Percentiles rank a stretch among this genome's conserved stretches.
Conservation (phyloP, 2,329 filamentous ascomycete genomes). For the Cladosporium sp. region DNA sequence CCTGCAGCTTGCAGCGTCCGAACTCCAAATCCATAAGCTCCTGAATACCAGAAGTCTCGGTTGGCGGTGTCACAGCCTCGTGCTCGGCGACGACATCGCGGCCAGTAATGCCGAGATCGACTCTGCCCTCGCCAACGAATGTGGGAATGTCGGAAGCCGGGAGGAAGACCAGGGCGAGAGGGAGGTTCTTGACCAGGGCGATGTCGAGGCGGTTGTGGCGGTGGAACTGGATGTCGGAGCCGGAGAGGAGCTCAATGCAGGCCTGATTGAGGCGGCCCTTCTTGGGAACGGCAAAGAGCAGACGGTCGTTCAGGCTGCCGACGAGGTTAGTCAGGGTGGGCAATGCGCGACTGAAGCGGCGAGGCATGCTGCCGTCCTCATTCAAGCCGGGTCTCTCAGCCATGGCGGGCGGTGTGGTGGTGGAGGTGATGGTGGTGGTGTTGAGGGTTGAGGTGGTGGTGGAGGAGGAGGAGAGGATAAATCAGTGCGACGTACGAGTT, state of each 20-base stretch:
- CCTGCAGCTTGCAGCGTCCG: conserved; percentile 86
- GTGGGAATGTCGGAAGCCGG: conserved; percentile 96
- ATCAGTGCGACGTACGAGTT: conserved; percentile 32
- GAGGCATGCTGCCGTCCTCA: conserved; percentile 16
- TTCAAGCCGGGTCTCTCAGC: conserved; percentile 16
- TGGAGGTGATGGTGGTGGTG: not conserved
- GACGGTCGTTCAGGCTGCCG: conserved; percentile 79
- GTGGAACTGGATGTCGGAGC: conserved; percentile 94
- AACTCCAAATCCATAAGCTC: conserved; percentile 90
- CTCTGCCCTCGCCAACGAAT: conserved; percentile 91
- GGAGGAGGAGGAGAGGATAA: not conserved
- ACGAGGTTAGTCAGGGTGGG: conserved; percentile 40
- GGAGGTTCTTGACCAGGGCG: conserved; percentile 94
- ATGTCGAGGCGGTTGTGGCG: conserved; percentile 95
- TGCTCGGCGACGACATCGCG: conserved; percentile 91
- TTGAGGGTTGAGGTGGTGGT: not conserved
- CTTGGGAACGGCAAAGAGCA: conserved; percentile 97
- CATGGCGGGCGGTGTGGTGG: conserved; percentile 10
- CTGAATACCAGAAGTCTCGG: conserved; percentile 65
- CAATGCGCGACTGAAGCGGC: conserved; percentile 33
- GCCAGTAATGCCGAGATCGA: conserved; percentile 93
- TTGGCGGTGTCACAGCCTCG: conserved; percentile 48
- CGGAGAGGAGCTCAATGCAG: conserved; percentile 84
- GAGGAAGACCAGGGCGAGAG: conserved; percentile 93
- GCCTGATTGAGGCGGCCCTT: conserved; percentile 93